Percentiles rank a stretch among this genome's conserved stretches.
phyloP scores from a whole-genome alignment of 179 eudicot species.

The Silene coronaria region DNA sequence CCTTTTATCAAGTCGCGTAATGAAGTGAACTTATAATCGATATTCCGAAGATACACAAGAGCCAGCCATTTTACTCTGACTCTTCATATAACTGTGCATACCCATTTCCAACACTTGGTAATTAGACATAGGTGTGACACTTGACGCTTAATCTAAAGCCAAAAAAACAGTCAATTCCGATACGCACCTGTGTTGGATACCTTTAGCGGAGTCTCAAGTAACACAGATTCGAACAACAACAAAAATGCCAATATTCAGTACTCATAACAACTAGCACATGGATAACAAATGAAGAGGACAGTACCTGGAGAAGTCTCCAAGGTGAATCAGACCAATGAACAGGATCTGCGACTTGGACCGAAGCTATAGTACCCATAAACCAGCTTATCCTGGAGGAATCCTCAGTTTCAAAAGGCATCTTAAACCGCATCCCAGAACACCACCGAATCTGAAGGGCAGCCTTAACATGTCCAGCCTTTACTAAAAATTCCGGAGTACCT shows the following conservation, averaged over 20 bases:
- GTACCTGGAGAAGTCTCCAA: constrained; percentile 93
- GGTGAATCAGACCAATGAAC: constrained; percentile 88
- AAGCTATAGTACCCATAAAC: constrained; percentile 90
- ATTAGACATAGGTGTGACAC: no score
- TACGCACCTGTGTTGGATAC: neutral
- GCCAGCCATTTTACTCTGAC: neutral
- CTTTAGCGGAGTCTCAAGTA: neutral
- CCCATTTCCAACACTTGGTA: no score
- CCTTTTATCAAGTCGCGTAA: constrained; percentile 12
- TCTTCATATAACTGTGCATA: no score
- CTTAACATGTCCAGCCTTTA: constrained; percentile 62
- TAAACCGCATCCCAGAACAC: constrained; percentile 90
- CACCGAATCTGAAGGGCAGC: constrained; percentile 71
- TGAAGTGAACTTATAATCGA: neutral
- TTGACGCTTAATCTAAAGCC: no score
- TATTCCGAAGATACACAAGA: neutral
- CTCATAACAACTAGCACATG: neutral
- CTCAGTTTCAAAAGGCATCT: constrained; percentile 95
- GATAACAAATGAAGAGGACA: neutral
- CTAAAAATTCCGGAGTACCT: constrained; percentile 87
- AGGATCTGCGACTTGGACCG: constrained; percentile 70
- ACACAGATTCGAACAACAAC: neutral
- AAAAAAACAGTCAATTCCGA: no score
- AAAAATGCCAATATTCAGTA: neutral
- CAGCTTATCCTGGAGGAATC: constrained; percentile 92